Conservation (phyloP, 2,329 filamentous ascomycete genomes). For the Colletotrichum neosansevieriae region DNA sequence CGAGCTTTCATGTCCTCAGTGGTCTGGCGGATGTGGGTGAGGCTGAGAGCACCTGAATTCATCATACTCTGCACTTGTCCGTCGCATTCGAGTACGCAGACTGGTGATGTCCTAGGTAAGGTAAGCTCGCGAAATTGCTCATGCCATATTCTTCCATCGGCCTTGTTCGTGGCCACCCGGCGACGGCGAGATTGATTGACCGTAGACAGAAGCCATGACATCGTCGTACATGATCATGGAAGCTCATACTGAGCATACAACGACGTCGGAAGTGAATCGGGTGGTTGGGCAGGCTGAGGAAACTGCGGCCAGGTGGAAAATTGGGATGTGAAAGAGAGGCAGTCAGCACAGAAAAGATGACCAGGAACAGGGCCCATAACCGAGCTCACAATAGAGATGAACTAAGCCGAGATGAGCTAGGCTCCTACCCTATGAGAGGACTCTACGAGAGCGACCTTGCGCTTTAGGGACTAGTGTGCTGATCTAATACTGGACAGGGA, state of each 20-base stretch:
- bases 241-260: background rate
- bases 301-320: background rate
- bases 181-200: background rate
- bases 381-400: slow-evolving; percentile 18
- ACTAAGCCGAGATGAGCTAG: slow-evolving; percentile 19
- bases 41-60: background rate
- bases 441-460: background rate
- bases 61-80: background rate
- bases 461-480: background rate
- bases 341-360: slow-evolving; percentile 29
- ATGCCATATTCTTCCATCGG: background rate
- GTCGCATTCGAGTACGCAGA: background rate
- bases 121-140: background rate
- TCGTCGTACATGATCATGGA: background rate
- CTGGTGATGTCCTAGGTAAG: background rate
- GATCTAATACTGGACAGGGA: slow-evolving; percentile 16
- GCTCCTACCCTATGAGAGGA: slow-evolving; percentile 18
- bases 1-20: too few relatives aligned
- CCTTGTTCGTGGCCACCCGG: background rate
- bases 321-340: slow-evolving; percentile 1
- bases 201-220: slow-evolving; percentile 5
- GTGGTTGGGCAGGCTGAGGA: slow-evolving; percentile 8
- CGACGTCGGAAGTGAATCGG: background rate
- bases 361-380: slow-evolving; percentile 29
- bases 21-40: background rate